Evolutionary conservation across 2,329 filamentous ascomycete species (phyloP).

Genomic region (Alternaria metachromatica): DNA sequence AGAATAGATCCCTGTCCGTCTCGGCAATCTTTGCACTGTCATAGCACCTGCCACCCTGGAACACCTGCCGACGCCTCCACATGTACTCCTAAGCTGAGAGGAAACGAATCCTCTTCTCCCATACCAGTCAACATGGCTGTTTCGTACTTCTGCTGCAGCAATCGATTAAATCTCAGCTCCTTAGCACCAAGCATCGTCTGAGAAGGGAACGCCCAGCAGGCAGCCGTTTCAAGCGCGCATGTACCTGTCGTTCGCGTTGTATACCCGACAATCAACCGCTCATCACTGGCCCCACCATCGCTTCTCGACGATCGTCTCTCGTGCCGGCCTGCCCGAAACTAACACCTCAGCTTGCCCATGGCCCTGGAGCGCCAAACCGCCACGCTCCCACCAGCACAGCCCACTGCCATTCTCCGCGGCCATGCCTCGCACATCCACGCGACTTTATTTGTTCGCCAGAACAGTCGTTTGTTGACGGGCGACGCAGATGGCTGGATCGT

Average conservation of each 20-base stretch:
- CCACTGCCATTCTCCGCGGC: slow-evolving; percentile 79
- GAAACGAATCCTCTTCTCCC: neutral
- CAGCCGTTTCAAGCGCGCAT: neutral
- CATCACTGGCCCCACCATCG: slow-evolving; percentile 16
- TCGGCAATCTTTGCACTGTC: slow-evolving; percentile 9
- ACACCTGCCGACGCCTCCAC: neutral
- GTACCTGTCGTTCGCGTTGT: neutral
- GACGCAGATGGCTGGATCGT: slow-evolving; percentile 91
- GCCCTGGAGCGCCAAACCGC: slow-evolving; percentile 36
- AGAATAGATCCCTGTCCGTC: slow-evolving; percentile 11
- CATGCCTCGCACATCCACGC: slow-evolving; percentile 82
- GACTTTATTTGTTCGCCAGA: slow-evolving; percentile 73
- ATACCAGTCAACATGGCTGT: neutral
- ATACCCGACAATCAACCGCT: slow-evolving; percentile 11
- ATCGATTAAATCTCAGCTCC: neutral
- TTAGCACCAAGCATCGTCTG: neutral
- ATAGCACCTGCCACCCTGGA: neutral
- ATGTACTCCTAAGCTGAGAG: neutral
- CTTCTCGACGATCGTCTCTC: slow-evolving; percentile 34
- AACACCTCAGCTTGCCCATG: slow-evolving; percentile 38
- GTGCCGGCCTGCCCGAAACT: slow-evolving; percentile 36
- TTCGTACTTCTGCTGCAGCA: neutral
- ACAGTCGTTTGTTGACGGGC: slow-evolving; percentile 80
- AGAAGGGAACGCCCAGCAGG: neutral
- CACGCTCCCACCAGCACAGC: slow-evolving; percentile 59